These are phyloP conservation scores for Mentha longifolia DNA, from an alignment of 257 asterid genomes.

Conservation along the genomic window DNA sequence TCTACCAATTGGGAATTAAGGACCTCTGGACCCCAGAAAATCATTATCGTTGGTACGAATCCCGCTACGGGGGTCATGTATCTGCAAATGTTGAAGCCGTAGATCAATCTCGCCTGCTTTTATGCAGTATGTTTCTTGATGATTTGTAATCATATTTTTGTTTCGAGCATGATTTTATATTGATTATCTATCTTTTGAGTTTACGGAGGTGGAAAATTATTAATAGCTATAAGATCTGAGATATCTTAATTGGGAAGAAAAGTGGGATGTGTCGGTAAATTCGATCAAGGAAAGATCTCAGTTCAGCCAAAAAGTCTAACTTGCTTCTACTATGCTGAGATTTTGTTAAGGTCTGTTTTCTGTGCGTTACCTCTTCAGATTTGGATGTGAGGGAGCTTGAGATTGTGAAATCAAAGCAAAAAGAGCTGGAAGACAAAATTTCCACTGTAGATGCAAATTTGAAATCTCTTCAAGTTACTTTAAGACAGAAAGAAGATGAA, in stretches of 20 bases:
- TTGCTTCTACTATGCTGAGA: conserved; percentile 20
- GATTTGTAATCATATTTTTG: conserved; percentile 21
- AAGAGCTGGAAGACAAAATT: conserved; percentile 49
- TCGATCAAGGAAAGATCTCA: conserved; percentile 17
- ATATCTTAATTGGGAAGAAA: conserved; percentile 15
- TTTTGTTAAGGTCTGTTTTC: conserved; percentile 17
- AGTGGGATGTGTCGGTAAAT: conserved; percentile 3
- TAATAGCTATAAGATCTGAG: conserved; percentile 21
- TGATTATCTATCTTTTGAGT: conserved; percentile 6
- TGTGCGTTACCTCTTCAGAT: conserved; percentile 47
- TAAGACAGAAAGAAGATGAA: conserved; percentile 68
- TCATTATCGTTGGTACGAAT: conserved; percentile 78
- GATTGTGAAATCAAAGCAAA: conserved; percentile 42
- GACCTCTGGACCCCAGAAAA: conserved; percentile 95
- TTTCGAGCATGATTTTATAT: conserved; percentile 13
- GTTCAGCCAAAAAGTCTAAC: conserved; percentile 22
- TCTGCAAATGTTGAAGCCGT: conserved; percentile 79
- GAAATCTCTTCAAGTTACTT: conserved; percentile 55
- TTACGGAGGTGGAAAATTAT: conserved; percentile 13
- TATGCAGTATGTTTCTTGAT: conserved; percentile 64
- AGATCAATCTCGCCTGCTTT: conserved; percentile 62
- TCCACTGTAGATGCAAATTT: conserved; percentile 44
- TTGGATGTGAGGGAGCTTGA: conserved; percentile 77
- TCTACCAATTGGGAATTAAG: conserved; percentile 59
- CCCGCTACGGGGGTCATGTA: conserved; percentile 83